A percentile compares a stretch with the other conserved stretches of the same genome.
Conservation (phyloP, 257 asterid genomes). For the Solanum lignicaule region DNA sequence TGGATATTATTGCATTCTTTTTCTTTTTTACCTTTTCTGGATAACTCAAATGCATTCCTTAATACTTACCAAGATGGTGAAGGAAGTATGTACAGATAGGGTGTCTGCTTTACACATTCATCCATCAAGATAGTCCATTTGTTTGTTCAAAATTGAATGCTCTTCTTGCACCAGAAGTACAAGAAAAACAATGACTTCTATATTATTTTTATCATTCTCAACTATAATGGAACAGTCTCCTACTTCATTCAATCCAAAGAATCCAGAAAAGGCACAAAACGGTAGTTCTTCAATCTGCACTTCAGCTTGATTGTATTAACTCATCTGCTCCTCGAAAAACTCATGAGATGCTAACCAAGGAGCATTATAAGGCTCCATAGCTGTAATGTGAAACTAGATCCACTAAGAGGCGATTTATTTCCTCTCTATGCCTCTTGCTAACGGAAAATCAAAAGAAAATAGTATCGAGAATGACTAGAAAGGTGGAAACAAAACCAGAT, state of each 20-base stretch:
- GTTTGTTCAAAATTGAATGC: background rate
- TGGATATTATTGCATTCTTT: background rate
- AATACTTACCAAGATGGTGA: background rate
- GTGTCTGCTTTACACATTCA: background rate
- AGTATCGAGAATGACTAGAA: no score
- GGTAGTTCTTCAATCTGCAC: background rate
- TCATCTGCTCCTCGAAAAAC: background rate
- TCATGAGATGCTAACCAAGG: background rate
- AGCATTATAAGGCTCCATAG: background rate
- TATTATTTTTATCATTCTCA: background rate
- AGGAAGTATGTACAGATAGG: background rate
- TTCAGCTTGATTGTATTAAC: background rate
- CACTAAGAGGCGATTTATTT: background rate
- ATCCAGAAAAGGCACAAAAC: background rate
- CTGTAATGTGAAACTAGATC: background rate
- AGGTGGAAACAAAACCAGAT: background rate
- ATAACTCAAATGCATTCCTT: background rate
- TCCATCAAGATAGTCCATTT: background rate
- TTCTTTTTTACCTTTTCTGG: background rate
- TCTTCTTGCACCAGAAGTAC: background rate
- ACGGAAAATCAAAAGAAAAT: no score
- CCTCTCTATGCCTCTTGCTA: background rate
- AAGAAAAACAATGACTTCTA: background rate
- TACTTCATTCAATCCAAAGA: background rate
- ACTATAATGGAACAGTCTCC: background rate